Evolutionary conservation across 306 rosid genomes (phyloP).

Genomic region (Acacia acuminata): DNA sequence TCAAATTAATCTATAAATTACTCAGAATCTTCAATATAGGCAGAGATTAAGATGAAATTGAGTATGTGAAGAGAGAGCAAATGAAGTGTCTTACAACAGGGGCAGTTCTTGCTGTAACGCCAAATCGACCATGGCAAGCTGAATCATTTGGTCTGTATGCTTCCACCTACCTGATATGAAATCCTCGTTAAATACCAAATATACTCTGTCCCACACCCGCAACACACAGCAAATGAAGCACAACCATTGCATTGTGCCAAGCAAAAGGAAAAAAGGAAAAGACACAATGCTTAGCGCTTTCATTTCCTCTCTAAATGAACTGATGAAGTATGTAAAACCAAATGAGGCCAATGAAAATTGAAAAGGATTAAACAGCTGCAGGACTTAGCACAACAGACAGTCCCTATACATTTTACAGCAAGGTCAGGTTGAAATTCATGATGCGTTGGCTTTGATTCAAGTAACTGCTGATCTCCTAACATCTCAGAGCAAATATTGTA

Average conservation of each 20-base stretch:
- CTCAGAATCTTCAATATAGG: neutral
- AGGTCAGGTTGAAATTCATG: neutral
- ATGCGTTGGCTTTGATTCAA: neutral
- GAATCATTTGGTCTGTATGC: conserved; percentile 87
- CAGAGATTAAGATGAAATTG: neutral
- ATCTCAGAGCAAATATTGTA: neutral
- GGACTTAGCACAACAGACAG: no score
- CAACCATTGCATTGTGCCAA: neutral
- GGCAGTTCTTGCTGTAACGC: conserved; percentile 86
- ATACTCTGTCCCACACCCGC: neutral
- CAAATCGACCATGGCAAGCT: conserved; percentile 90
- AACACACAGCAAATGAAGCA: neutral
- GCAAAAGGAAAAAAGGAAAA: neutral
- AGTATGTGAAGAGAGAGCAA: neutral
- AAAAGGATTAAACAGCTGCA: no score
- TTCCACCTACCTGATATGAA: conserved; percentile 61
- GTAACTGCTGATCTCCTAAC: neutral
- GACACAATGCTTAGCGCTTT: neutral
- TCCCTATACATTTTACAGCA: no score
- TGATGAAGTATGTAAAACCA: no score
- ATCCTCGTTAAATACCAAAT: conserved; percentile 22
- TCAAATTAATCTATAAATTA: neutral
- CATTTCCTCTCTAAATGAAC: neutral
- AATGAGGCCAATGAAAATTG: no score
- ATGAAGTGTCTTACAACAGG: conserved; percentile 67